phyloP scores from a whole-genome alignment of 1,139 yeast genomes.

The Blastobotrys persicus region DNA sequence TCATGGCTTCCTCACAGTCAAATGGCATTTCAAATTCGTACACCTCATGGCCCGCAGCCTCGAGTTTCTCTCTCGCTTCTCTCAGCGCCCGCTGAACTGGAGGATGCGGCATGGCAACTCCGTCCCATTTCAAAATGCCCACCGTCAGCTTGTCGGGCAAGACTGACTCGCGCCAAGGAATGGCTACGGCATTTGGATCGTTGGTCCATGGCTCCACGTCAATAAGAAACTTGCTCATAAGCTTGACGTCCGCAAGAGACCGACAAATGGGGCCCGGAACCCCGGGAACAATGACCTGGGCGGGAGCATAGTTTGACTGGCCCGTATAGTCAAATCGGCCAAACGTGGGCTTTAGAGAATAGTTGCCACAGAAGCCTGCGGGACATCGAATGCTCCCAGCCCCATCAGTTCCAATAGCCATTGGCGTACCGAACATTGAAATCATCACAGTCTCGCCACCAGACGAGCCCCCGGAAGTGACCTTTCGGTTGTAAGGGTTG shows the following conservation, averaged over 20 bases:
- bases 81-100: slow-evolving; percentile 43
- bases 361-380: slow-evolving; percentile 50
- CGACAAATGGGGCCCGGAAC: slow-evolving; percentile 51
- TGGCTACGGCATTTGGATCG: slow-evolving; percentile 46
- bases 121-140: slow-evolving; percentile 37
- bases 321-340: slow-evolving; percentile 48
- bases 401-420: slow-evolving; percentile 60
- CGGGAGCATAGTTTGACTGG: slow-evolving; percentile 36
- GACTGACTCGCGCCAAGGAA: slow-evolving; percentile 45
- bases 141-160: slow-evolving; percentile 38
- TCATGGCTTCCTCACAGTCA: slow-evolving; percentile 21
- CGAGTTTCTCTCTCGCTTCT: slow-evolving; percentile 29
- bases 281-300: slow-evolving; percentile 44
- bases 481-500: slow-evolving; percentile 44
- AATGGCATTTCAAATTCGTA: slow-evolving; percentile 38
- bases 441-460: slow-evolving; percentile 61
- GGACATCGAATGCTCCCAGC: slow-evolving; percentile 62
- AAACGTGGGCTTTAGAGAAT: slow-evolving; percentile 49
- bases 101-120: slow-evolving; percentile 40
- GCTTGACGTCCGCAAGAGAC: slow-evolving; percentile 55
- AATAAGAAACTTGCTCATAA: slow-evolving; percentile 52
- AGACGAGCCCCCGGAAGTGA: slow-evolving; percentile 56
- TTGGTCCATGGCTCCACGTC: slow-evolving; percentile 55
- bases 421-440: slow-evolving; percentile 45
- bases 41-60: slow-evolving; percentile 41